Percentiles rank a stretch among this genome's conserved stretches.
Evolutionary conservation across 805 yeast genomes (phyloP).

Genomic region (Suhomyces faveliae): DNA sequence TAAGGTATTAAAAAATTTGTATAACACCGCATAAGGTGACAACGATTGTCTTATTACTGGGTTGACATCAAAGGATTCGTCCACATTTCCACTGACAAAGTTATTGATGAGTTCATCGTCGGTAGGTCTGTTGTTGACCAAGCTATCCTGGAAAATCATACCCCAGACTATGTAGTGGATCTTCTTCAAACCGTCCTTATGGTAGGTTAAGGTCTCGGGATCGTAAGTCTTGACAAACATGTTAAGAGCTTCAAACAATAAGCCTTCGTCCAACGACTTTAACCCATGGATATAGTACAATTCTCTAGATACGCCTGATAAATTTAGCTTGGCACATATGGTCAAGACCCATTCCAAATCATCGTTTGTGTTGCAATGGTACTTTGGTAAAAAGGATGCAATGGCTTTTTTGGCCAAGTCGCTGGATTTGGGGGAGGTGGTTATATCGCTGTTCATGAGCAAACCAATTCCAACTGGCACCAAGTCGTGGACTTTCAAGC

Average conservation of each 20-base stretch:
- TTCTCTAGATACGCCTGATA: constrained; percentile 56
- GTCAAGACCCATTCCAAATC: constrained; percentile 79
- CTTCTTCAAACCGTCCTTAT: constrained; percentile 38
- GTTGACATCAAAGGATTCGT: constrained; percentile 37
- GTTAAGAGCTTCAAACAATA: constrained; percentile 59
- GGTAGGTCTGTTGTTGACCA: constrained; percentile 51
- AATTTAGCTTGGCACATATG: constrained; percentile 64
- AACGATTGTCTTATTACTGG: constrained; percentile 65
- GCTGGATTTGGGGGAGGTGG: constrained; percentile 44
- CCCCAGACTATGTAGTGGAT: constrained; percentile 56
- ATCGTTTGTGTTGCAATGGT: constrained; percentile 62
- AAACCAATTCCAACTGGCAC: constrained; percentile 73
- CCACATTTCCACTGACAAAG: constrained; percentile 39
- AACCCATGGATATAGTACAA: constrained; percentile 52
- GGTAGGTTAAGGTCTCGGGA: constrained; percentile 18
- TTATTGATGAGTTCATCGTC: constrained; percentile 58
- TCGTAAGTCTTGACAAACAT: constrained; percentile 66
- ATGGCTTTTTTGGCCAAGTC: constrained; percentile 37
- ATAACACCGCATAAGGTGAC: constrained; percentile 68
- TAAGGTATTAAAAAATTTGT: constrained; percentile 44
- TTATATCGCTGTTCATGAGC: constrained; percentile 38
- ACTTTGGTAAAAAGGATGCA: constrained; percentile 58
- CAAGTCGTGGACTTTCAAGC: constrained; percentile 49
- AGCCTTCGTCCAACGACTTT: constrained; percentile 52
- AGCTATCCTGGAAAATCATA: constrained; percentile 57